These are phyloP conservation scores for Themeda triandra DNA, from an alignment of 176 grass and related monocot species.

Conservation along the genomic window DNA sequence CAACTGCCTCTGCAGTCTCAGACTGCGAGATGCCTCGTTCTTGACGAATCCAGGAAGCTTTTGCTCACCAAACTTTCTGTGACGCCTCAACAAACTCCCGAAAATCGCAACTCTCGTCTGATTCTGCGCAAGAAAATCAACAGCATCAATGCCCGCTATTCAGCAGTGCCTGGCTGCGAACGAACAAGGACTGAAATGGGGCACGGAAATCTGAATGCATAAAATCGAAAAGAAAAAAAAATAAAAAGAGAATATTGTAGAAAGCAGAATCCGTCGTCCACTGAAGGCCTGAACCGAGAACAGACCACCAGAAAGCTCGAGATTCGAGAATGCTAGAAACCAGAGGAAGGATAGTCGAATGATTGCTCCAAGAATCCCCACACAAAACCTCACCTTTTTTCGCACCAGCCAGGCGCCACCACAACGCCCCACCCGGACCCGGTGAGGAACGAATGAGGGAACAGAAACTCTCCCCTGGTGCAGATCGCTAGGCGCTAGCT, in stretches of 20 bases:
- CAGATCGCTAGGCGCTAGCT: constrained; percentile 1
- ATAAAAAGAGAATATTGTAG: background rate
- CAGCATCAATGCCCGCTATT: background rate
- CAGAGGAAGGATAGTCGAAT: background rate
- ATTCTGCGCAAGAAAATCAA: background rate
- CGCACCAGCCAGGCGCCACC: background rate
- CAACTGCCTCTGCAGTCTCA: background rate
- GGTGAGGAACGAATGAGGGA: constrained; percentile 5
- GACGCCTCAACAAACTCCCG: background rate
- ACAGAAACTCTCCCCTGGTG: constrained; percentile 1
- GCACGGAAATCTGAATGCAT: background rate
- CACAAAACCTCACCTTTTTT: constrained; percentile 28
- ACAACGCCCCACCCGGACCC: background rate
- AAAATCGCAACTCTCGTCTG: constrained; percentile 16
- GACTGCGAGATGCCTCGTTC: constrained; percentile 14
- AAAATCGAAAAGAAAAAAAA: background rate
- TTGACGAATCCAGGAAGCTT: constrained; percentile 11
- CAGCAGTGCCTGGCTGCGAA: background rate
- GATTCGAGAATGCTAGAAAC: constrained; percentile 20
- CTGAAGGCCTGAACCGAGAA: background rate
- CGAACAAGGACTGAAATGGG: background rate
- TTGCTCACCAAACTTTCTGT: background rate
- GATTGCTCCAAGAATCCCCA: background rate
- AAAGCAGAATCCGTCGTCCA: background rate
- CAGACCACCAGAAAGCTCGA: background rate